These are phyloP conservation scores for Beauveria pseudobassiana DNA, from an alignment of 2,329 filamentous ascomycete genomes.

Conservation along the genomic window DNA sequence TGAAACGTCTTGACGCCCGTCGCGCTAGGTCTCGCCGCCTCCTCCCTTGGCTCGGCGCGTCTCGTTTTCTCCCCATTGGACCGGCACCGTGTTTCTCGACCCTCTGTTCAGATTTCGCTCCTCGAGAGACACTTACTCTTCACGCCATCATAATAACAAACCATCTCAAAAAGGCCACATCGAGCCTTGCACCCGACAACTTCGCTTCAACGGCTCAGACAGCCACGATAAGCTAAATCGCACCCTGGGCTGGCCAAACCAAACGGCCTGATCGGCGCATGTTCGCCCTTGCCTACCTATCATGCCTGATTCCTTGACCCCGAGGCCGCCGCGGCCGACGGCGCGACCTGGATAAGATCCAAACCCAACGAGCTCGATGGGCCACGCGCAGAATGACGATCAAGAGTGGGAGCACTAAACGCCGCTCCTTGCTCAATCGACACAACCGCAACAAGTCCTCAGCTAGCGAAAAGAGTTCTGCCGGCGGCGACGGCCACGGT, in stretches of 20 bases:
- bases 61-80: background rate
- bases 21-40: background rate
- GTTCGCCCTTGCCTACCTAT: conserved; percentile 15
- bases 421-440: conserved; percentile 73
- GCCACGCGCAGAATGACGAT: conserved; percentile 83
- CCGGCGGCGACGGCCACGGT: conserved; percentile 32
- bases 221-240: background rate
- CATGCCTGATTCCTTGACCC: conserved; percentile 25
- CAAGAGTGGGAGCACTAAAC: conserved; percentile 69
- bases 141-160: background rate
- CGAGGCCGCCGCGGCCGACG: conserved; percentile 17
- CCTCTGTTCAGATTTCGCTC: background rate
- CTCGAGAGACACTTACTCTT: background rate
- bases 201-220: background rate
- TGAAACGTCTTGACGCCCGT: background rate
- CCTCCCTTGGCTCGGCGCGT: conserved; percentile 9
- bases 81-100: conserved; percentile 2
- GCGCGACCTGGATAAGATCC: conserved; percentile 17
- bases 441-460: conserved; percentile 55
- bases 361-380: conserved; percentile 81
- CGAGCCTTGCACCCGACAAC: background rate
- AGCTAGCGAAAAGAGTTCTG: conserved; percentile 61
- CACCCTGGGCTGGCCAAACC: conserved; percentile 7
- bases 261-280: conserved; percentile 9
- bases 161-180: background rate